Percentiles rank a stretch among this genome's conserved stretches.
phyloP scores from a whole-genome alignment of 1,139 yeast genomes.

The Hyphopichia wangnamkhiaoensis region DNA sequence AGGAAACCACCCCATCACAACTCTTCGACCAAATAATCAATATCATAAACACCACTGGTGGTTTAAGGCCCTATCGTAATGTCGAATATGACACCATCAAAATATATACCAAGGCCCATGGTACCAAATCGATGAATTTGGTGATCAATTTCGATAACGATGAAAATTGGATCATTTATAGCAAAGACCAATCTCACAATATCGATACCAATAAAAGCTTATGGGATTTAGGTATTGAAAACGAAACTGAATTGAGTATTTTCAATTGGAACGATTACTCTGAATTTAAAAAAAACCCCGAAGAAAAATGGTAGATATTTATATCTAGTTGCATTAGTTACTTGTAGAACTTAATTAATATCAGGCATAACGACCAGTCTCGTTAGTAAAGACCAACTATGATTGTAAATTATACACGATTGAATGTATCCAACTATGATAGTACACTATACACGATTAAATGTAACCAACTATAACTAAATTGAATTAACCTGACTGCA shows the following conservation, averaged over 20 bases:
- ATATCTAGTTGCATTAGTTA: background rate
- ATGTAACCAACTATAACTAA: too few species aligned
- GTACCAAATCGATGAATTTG: slow-evolving; percentile 88
- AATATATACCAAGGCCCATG: slow-evolving; percentile 92
- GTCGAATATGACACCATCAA: slow-evolving; percentile 78
- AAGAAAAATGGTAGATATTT: slow-evolving; percentile 75
- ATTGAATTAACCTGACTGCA: too few species aligned
- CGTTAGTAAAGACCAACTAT: too few species aligned
- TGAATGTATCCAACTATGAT: too few species aligned
- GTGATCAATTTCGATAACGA: slow-evolving; percentile 84
- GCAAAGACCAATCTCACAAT: slow-evolving; percentile 23
- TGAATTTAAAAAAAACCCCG: slow-evolving; percentile 76
- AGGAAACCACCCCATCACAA: slow-evolving; percentile 64
- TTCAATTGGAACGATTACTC: slow-evolving; percentile 69
- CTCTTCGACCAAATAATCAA: slow-evolving; percentile 48
- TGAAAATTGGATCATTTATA: slow-evolving; percentile 56
- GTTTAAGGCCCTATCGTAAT: slow-evolving; percentile 78
- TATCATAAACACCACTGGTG: slow-evolving; percentile 65
- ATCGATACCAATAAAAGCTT: slow-evolving; percentile 46
- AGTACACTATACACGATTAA: too few species aligned
- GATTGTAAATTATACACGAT: too few species aligned
- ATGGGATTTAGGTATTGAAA: slow-evolving; percentile 71
- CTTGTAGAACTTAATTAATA: too few species aligned
- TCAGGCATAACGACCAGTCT: too few species aligned
- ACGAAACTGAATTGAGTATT: slow-evolving; percentile 88